phyloP scores from a whole-genome alignment of 352 stramenopile genomes.

The Globisporangium viniferum region DNA sequence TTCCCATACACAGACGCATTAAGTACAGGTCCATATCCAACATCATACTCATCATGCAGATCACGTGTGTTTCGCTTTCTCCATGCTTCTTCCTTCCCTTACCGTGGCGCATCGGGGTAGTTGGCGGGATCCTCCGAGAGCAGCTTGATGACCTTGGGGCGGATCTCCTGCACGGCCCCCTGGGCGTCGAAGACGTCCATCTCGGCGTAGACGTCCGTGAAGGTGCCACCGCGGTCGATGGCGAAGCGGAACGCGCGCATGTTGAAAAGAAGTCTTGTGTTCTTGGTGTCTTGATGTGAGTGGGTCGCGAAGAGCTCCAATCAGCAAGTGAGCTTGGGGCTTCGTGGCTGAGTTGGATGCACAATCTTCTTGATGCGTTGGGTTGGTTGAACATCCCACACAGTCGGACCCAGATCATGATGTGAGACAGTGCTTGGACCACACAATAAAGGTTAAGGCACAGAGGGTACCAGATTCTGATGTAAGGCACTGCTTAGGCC shows the following conservation, averaged over 20 bases:
- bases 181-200: conserved; percentile 78
- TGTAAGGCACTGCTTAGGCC: too few species aligned
- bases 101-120: conserved; percentile 96
- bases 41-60: background rate
- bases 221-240: conserved; percentile 97
- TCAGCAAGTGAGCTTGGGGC: background rate
- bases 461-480: too few species aligned
- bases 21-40: background rate
- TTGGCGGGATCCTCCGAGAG: conserved; percentile 97
- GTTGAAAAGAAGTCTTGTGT: background rate
- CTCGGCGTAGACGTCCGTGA: conserved; percentile 97
- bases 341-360: background rate
- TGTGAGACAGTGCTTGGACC: background rate
- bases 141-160: conserved; percentile 93
- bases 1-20: too few species aligned
- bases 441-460: too few species aligned
- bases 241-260: conserved; percentile 91
- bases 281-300: background rate
- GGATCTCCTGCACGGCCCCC: conserved; percentile 43
- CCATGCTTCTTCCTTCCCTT: background rate
- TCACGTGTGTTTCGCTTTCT: background rate
- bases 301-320: background rate
- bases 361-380: background rate
- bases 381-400: background rate
- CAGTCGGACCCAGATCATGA: background rate